Conservation (phyloP, 176 grass and related monocot genomes). For the Dendrocalamus sinicus region DNA sequence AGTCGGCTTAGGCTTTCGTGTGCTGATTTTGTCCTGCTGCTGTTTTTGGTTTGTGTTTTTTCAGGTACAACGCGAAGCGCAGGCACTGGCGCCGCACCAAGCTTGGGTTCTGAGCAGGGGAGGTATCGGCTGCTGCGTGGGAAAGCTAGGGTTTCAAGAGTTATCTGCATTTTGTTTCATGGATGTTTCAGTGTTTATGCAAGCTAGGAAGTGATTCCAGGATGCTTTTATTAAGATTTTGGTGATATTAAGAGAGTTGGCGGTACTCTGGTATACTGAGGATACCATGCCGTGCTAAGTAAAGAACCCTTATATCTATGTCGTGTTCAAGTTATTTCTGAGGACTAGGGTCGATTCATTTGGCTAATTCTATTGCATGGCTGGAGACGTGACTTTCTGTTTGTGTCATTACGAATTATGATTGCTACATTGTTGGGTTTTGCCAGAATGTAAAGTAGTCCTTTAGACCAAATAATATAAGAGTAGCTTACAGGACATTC, state of each 20-base stretch:
- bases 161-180: slow-evolving; percentile 43
- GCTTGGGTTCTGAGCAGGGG: slow-evolving; percentile 80
- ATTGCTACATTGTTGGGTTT: too few relatives aligned
- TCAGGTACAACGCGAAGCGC: slow-evolving; percentile 96
- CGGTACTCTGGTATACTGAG: slow-evolving; percentile 39
- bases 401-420: background rate
- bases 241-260: slow-evolving; percentile 33
- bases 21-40: background rate
- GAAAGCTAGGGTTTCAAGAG: slow-evolving; percentile 29
- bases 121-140: background rate
- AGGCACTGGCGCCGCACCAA: slow-evolving; percentile 99
- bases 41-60: background rate
- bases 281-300: slow-evolving; percentile 36
- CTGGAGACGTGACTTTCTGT: background rate
- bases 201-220: slow-evolving; percentile 56
- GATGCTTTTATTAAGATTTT: slow-evolving; percentile 48
- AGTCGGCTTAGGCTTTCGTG: background rate
- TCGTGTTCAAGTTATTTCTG: background rate
- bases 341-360: background rate
- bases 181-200: slow-evolving; percentile 42
- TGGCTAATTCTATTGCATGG: background rate
- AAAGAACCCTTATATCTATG: slow-evolving; percentile 35
- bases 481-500: background rate
- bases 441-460: background rate
- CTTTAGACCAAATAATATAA: too few relatives aligned